Percentiles rank a stretch among this genome's conserved stretches.
Evolutionary conservation across 2,329 filamentous ascomycete genomes (phyloP).

Genomic region (Mycosphaerella arachidis): DNA sequence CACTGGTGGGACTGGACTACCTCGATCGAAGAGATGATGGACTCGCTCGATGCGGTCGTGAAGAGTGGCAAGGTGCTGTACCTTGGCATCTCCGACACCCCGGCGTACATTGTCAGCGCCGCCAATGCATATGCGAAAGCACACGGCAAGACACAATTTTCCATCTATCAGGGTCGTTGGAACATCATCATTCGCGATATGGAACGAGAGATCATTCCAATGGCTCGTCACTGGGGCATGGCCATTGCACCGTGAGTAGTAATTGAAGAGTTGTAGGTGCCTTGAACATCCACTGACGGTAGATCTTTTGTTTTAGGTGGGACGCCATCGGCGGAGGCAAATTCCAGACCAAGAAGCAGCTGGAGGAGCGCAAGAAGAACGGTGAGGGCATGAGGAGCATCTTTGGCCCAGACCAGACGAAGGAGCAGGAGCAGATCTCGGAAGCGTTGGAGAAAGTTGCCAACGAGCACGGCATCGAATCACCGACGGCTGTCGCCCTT

Average conservation of each 20-base stretch:
- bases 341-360: constrained; percentile 43
- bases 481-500: constrained; percentile 43
- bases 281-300: too few relatives aligned
- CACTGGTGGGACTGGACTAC: constrained; percentile 43
- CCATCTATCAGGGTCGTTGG: constrained; percentile 38
- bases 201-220: constrained; percentile 45
- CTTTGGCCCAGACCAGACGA: constrained; percentile 29
- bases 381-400: constrained; percentile 32
- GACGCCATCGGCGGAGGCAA: constrained; percentile 27
- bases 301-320: too few relatives aligned
- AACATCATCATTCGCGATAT: constrained; percentile 41
- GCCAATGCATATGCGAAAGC: constrained; percentile 40
- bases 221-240: constrained; percentile 42
- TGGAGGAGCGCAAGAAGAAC: constrained; percentile 41
- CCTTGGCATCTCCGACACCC: constrained; percentile 42
- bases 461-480: constrained; percentile 46
- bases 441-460: constrained; percentile 58
- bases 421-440: constrained; percentile 50
- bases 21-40: constrained; percentile 43
- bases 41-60: constrained; percentile 40
- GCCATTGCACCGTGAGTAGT: background rate
- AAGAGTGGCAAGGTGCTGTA: constrained; percentile 42
- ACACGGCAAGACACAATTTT: constrained; percentile 33
- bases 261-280: too few relatives aligned
- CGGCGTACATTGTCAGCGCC: constrained; percentile 41